Evolutionary conservation across 352 stramenopile species (phyloP).

Genomic region (Phytophthora hybrid): DNA sequence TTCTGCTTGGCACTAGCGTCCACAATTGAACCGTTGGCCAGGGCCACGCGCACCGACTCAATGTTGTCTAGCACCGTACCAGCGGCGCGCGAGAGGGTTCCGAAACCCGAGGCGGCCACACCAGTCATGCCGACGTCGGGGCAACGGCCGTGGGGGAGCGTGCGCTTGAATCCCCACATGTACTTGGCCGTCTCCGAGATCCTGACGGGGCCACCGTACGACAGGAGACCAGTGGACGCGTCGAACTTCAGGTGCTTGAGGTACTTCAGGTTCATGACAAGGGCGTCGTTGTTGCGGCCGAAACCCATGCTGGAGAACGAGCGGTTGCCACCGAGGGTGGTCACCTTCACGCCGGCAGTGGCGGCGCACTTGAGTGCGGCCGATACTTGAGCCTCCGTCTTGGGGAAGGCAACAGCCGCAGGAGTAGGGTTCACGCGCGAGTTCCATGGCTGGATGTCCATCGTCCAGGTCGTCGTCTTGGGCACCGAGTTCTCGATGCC

Average conservation of each 20-base stretch:
- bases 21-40: neutral
- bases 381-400: neutral
- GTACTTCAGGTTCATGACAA: neutral
- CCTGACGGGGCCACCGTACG: neutral
- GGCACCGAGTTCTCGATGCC: constrained; percentile 2
- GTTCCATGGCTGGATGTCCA: neutral
- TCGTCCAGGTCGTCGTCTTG: neutral
- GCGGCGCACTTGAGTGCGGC: neutral
- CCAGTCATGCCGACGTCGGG: neutral
- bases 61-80: constrained; percentile 2
- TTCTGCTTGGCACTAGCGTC: neutral
- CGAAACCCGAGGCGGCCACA: neutral
- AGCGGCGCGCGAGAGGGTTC: neutral
- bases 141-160: neutral
- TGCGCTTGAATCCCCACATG: neutral
- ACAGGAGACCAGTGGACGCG: neutral
- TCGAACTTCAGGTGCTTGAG: neutral
- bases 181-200: neutral
- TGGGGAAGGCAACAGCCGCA: neutral
- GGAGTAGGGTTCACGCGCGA: neutral
- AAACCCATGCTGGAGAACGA: constrained; percentile 1
- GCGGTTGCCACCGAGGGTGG: neutral
- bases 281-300: neutral
- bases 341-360: neutral
- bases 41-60: neutral